Conservation (phyloP, 805 yeast genomes). For the Groenewaldozyma salmanticensis region DNA sequence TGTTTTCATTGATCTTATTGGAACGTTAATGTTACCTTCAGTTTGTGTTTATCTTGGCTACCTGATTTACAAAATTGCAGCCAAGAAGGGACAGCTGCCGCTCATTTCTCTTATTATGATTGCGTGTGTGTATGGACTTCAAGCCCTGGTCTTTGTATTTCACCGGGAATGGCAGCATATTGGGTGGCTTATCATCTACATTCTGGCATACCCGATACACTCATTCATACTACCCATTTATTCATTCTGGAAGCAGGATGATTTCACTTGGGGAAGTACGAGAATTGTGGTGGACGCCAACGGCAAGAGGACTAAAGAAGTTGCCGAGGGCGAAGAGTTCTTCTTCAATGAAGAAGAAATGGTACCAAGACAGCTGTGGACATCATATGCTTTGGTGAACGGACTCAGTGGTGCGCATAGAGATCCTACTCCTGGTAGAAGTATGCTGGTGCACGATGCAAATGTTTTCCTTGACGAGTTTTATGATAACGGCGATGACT, state of each 20-base stretch:
- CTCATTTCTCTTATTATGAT: slow-evolving; percentile 41
- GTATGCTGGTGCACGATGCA: not conserved
- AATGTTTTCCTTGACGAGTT: too few species aligned
- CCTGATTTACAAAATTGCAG: slow-evolving; percentile 42
- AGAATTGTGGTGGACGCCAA: slow-evolving; percentile 32
- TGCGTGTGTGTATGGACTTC: slow-evolving; percentile 45
- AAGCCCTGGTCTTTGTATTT: slow-evolving; percentile 61
- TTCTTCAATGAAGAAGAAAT: slow-evolving; percentile 38
- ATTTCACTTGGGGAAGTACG: slow-evolving; percentile 57
- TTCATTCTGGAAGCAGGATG: slow-evolving; percentile 63
- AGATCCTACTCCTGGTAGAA: not conserved
- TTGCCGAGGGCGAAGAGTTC: slow-evolving; percentile 37
- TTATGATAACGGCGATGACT: too few species aligned
- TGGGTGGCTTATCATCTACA: slow-evolving; percentile 67
- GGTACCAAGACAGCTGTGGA: slow-evolving; percentile 46
- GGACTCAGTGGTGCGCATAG: slow-evolving; percentile 27
- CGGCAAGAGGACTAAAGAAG: slow-evolving; percentile 40
- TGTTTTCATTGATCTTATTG: slow-evolving; percentile 70
- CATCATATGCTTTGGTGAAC: slow-evolving; percentile 37
- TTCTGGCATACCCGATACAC: slow-evolving; percentile 85
- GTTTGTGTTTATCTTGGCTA: slow-evolving; percentile 53
- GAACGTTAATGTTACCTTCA: slow-evolving; percentile 81
- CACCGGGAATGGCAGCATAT: slow-evolving; percentile 60
- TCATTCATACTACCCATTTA: slow-evolving; percentile 78
- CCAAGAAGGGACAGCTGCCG: slow-evolving; percentile 34